These are phyloP conservation scores for Russula abietina DNA, from an alignment of 768 basidiomycete genomes.

Conservation along the genomic window DNA sequence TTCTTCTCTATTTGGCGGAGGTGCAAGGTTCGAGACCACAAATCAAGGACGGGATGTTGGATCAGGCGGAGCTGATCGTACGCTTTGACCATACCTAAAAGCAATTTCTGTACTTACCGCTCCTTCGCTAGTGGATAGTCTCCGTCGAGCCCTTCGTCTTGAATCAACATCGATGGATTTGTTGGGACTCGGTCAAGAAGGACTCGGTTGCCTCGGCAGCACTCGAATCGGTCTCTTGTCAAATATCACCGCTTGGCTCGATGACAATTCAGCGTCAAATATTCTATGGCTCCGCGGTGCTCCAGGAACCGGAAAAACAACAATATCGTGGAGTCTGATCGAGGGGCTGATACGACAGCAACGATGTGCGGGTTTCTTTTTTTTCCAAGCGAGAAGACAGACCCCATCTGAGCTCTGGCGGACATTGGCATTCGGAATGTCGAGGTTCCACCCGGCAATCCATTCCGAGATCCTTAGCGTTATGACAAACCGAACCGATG, in stretches of 20 bases:
- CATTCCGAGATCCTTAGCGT: neutral
- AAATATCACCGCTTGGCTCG: slow-evolving; percentile 10
- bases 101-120: neutral
- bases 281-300: slow-evolving; percentile 20
- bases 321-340: slow-evolving; percentile 16
- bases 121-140: neutral
- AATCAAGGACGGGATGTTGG: neutral
- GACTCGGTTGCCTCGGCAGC: slow-evolving; percentile 3
- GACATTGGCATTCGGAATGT: slow-evolving; percentile 14
- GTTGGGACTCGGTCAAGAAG: too few relatives aligned
- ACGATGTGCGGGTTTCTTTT: slow-evolving; percentile 11
- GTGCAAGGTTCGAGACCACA: neutral
- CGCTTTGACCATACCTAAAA: neutral
- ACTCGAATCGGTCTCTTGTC: slow-evolving; percentile 2
- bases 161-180: neutral
- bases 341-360: slow-evolving; percentile 12
- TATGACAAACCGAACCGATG: neutral
- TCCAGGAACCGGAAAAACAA: slow-evolving; percentile 21
- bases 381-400: neutral
- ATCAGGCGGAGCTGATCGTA: neutral
- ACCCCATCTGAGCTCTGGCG: slow-evolving; percentile 8
- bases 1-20: neutral
- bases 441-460: slow-evolving; percentile 18
- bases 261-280: slow-evolving; percentile 5
- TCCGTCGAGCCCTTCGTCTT: neutral